phyloP scores from a whole-genome alignment of 73 alveolate species.

The Symbiodinium natans region DNA sequence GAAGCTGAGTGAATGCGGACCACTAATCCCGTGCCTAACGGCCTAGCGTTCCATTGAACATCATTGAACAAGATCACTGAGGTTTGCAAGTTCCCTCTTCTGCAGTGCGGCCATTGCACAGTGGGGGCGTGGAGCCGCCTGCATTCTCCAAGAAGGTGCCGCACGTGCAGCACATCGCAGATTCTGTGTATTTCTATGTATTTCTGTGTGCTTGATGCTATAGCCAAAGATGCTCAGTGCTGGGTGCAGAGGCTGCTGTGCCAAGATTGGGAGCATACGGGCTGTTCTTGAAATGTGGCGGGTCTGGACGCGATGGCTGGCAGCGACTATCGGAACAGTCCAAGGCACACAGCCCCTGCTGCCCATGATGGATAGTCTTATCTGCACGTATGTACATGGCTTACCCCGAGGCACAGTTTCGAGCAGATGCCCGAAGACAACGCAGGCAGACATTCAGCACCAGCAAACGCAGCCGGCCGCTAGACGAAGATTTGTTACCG shows the following conservation, averaged over 20 bases:
- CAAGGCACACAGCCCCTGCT: constrained; percentile 14
- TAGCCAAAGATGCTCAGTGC: neutral
- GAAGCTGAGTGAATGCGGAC: too few relatives aligned
- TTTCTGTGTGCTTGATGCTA: neutral
- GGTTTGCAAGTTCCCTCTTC: constrained; percentile 1
- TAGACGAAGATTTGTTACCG: too few relatives aligned
- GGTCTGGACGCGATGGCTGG: constrained; percentile 71
- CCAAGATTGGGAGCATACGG: neutral
- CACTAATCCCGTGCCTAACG: too few relatives aligned
- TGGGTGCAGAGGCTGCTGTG: neutral
- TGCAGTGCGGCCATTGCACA: constrained; percentile 15
- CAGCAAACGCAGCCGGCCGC: neutral
- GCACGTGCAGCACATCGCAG: neutral
- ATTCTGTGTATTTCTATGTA: neutral
- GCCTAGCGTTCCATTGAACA: too few relatives aligned
- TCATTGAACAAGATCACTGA: too few relatives aligned
- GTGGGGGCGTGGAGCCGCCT: constrained; percentile 46
- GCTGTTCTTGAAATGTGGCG: constrained; percentile 49
- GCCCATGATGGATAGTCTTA: too few relatives aligned
- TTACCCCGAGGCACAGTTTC: constrained; percentile 29
- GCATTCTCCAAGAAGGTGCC: constrained; percentile 27
- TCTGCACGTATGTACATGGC: too few relatives aligned
- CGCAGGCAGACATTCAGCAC: neutral
- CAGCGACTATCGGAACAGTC: neutral
- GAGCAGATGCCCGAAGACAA: neutral